phyloP scores from a whole-genome alignment of 2,329 filamentous ascomycete genomes.

The Grosmannia penicillata region DNA sequence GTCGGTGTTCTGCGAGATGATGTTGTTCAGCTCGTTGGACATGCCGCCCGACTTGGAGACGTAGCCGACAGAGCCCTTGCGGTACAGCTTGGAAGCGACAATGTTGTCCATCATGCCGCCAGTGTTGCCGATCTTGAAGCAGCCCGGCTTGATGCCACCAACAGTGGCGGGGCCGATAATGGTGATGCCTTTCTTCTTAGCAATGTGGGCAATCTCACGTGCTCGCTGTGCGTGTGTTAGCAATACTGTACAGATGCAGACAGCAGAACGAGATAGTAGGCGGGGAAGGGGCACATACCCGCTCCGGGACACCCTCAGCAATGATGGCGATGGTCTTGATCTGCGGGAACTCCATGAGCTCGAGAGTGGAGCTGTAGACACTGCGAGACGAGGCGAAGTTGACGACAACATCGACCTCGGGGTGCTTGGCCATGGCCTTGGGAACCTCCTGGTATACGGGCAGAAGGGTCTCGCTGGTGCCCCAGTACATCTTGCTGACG shows the following conservation, averaged over 20 bases:
- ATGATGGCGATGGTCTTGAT: slow-evolving; percentile 99
- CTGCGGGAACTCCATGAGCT: slow-evolving; percentile 93
- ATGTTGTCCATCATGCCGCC: slow-evolving; percentile 99
- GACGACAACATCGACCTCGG: slow-evolving; percentile 92
- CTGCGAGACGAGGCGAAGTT: slow-evolving; percentile 99
- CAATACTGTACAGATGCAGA: neutral
- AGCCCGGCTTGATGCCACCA: slow-evolving; percentile 97
- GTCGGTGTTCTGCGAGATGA: slow-evolving; percentile 88
- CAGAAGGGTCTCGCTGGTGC: slow-evolving; percentile 95
- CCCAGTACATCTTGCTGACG: slow-evolving; percentile 99
- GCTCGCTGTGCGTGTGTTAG: slow-evolving; percentile 44
- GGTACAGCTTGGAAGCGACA: slow-evolving; percentile 98
- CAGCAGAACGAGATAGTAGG: neutral
- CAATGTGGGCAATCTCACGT: slow-evolving; percentile 92
- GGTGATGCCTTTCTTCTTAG: slow-evolving; percentile 96
- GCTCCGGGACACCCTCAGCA: slow-evolving; percentile 96
- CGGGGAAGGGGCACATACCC: too few relatives aligned
- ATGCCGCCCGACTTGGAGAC: slow-evolving; percentile 99
- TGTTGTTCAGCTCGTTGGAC: slow-evolving; percentile 99
- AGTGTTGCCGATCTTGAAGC: slow-evolving; percentile 99
- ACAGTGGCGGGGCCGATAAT: slow-evolving; percentile 98
- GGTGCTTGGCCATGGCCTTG: slow-evolving; percentile 93
- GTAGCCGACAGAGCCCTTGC: slow-evolving; percentile 95
- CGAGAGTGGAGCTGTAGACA: slow-evolving; percentile 97
- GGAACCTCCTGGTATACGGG: slow-evolving; percentile 91